A percentile compares a stretch with the other conserved stretches of the same genome.
Conservation (phyloP, 495 filamentous ascomycete genomes). For the Achaetomiella virescens region DNA sequence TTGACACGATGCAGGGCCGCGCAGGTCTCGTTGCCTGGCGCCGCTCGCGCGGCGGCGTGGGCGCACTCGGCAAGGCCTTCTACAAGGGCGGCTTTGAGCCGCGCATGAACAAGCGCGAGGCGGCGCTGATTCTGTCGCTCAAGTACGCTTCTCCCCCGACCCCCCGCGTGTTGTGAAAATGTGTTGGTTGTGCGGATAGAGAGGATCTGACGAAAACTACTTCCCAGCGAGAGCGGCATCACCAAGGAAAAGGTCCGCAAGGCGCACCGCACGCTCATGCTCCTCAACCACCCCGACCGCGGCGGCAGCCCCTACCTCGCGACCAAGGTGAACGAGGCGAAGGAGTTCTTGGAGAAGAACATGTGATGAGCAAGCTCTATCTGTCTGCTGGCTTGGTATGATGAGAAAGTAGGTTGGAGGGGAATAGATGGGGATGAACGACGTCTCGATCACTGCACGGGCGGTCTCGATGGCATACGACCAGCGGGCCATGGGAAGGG, state of each 20-base stretch:
- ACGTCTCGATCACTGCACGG: no score
- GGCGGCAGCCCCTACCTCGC: constrained; percentile 95
- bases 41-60: constrained; percentile 68
- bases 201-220: not conserved
- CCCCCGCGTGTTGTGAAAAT: not conserved
- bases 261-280: constrained; percentile 93
- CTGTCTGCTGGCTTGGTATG: not conserved
- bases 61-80: constrained; percentile 77
- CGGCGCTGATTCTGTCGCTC: constrained; percentile 83
- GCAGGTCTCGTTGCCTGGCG: constrained; percentile 85
- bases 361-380: not conserved
- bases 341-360: constrained; percentile 87
- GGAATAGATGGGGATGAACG: not conserved
- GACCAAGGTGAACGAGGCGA: constrained; percentile 96
- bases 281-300: constrained; percentile 95
- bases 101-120: constrained; percentile 87
- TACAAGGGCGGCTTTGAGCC: constrained; percentile 98
- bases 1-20: constrained; percentile 61
- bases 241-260: constrained; percentile 92
- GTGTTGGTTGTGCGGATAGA: not conserved
- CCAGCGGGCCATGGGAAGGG: no score
- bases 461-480: no score
- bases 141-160: constrained; percentile 53
- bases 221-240: constrained; percentile 67
- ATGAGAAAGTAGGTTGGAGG: not conserved